Evolutionary conservation across 495 filamentous ascomycete species (phyloP), one percentile per base, ranked within the genome.

Genomic region (Penicillium longicatenatum): DNA sequence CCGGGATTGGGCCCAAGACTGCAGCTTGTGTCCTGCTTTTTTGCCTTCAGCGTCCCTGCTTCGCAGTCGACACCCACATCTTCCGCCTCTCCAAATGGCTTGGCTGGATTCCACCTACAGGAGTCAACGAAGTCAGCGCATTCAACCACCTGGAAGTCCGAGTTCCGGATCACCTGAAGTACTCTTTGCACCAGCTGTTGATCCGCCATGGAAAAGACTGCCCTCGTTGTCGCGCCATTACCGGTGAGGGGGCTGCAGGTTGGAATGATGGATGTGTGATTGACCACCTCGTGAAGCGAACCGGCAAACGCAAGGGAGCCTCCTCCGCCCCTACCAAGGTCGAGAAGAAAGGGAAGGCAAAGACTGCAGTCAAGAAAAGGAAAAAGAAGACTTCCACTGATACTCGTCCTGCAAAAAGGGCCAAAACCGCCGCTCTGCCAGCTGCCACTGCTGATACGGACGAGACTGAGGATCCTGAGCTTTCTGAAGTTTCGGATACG

Each of bases 1-100:
- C 89, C 3, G 94, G 93, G 4, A 90, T 98, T 57, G 94, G 93
- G 0, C 86, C 90, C 52, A 98, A 98, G 74, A 96, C 93, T 1
- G 89, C 93, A 4, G 87, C 90, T 8, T 98, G 94, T 61, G 89
- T 93, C 14, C 72, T 89, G 12, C 78, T 93, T 3, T 95, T 95
- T 69, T 92, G 89, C 69, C 80, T 95, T 22, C 83, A 84, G 60
- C 82, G 84, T 12, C 88, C 90, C 0, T 88, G 86, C 67, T 93
- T 93, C 63, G 90, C 91, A 0, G 91, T 95, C 1, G 91, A 94
- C 62, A 95, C 91, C 0, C 91, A 93, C 62, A 90, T 94, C 58
- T 86, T 86, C 67, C 85, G 91, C 19, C 82, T 96, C 54, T 86
- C 84, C 65, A 87, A 85, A 54, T 96, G 92, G 86, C 83, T 98